Base-by-base conservation (phyloP, 306 rosid species). In the Macrotyloma uniflorum region DNA sequence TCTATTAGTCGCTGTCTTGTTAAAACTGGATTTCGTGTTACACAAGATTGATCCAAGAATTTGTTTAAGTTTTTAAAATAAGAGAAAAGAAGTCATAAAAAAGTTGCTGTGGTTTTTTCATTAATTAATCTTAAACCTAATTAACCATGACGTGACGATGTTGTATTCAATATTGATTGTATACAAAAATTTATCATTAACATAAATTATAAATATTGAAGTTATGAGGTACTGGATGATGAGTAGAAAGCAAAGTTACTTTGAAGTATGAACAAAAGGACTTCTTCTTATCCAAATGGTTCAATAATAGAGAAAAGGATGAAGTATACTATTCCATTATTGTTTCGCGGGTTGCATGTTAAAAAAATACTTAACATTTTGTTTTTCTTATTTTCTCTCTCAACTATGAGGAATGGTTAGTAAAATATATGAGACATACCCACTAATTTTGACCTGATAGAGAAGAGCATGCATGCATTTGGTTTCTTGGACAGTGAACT, bases 251-350 rank as follows among this genome's bases (percentile, higher is more conserved):
- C n/a, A n/a, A n/a, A n/a, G n/a, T n/a, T n/a, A n/a, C n/a, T n/a
- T n/a, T n/a, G n/a, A n/a, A n/a, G n/a, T n/a, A n/a, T n/a, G n/a
- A 47, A 15, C 57, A 42, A 24, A 24, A 54, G 72, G 18, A 40
- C 13, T 26, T 66, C 20, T 66, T 46, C 79, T 78, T 67, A 77
- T 72, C 84, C 85, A 77, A 43, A 72, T 47, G 68, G 3, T 32
- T 71, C 58, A 82, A 75, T 76, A 46, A 76, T 66, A 55, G 72
- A 79, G 59, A 67, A 43, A 35, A 51, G n/a, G 12, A 6, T 55
- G 40, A 46, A 36, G 2, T 7, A 8, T n/a, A n/a, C 32, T 77
- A 75, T 75, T 74, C 77, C 58, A 58, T 75, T 79, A 69, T 85
- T 81, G 62, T 43, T 36, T 35, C 23, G 38, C 22, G 19, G 47